phyloP scores from a whole-genome alignment of 2,329 filamentous ascomycete species.

The Dothideomycetidae sp. region DNA sequence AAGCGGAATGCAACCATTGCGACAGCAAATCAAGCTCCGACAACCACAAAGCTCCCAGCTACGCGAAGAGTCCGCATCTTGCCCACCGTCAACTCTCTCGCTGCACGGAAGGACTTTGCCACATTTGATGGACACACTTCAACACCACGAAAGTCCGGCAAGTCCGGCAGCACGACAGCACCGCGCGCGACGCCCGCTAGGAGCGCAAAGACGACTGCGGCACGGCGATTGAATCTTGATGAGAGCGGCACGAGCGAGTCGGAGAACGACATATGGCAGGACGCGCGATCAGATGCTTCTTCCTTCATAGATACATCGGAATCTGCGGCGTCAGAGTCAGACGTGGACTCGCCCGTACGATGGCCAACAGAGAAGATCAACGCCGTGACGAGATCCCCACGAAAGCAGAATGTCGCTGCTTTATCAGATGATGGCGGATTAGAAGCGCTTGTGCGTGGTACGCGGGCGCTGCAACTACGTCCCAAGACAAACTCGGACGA shows the following conservation, averaged over 20 bases:
- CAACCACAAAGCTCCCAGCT: background rate
- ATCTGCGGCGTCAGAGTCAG: background rate
- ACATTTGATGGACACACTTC: constrained; percentile 1
- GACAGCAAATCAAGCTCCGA: background rate
- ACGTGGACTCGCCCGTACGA: constrained; percentile 1
- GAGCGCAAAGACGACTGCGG: constrained; percentile 1
- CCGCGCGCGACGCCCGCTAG: constrained; percentile 9
- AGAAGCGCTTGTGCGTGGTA: background rate
- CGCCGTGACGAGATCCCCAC: background rate
- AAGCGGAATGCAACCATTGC: too few species aligned
- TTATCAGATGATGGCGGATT: background rate
- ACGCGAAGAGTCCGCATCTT: constrained; percentile 3
- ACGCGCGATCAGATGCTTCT: constrained; percentile 11
- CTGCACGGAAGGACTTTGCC: background rate
- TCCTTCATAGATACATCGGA: constrained; percentile 2
- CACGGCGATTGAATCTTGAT: background rate
- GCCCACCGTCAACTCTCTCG: constrained; percentile 8
- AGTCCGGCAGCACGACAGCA: too few species aligned
- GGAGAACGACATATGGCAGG: constrained; percentile 3
- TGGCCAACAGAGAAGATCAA: constrained; percentile 3
- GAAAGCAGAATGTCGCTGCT: background rate
- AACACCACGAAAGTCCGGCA: background rate
- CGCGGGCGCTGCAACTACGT: background rate
- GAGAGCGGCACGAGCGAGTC: constrained; percentile 1
- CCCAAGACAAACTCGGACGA: constrained; percentile 16